Percentiles rank a stretch among this genome's conserved stretches.
These are phyloP conservation scores for Lipomyces spencermartinsiae DNA, from an alignment of 805 yeast species.

Conservation along the genomic window DNA sequence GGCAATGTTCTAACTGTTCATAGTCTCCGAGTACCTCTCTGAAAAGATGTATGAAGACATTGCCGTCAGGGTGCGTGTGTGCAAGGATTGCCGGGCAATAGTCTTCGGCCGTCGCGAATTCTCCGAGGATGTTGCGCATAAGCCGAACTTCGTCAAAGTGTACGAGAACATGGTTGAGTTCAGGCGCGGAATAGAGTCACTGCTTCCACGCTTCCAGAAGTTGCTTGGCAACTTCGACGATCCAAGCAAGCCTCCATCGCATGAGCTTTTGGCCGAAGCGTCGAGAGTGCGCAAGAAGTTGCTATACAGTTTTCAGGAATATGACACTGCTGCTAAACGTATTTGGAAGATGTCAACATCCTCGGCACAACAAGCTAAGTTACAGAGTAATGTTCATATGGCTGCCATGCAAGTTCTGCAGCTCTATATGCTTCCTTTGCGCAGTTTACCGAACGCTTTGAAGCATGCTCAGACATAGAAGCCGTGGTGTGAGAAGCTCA, in stretches of 20 bases:
- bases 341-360: slow-evolving; percentile 47
- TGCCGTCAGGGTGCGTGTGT: slow-evolving; percentile 58
- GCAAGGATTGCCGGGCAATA: slow-evolving; percentile 69
- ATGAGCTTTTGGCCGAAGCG: slow-evolving; percentile 48
- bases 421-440: slow-evolving; percentile 67
- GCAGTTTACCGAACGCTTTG: slow-evolving; percentile 60
- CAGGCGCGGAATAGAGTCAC: slow-evolving; percentile 48
- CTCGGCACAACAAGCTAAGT: slow-evolving; percentile 53
- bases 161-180: slow-evolving; percentile 53
- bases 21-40: slow-evolving; percentile 25
- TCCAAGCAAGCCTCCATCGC: slow-evolving; percentile 44
- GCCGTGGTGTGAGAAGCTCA: neutral
- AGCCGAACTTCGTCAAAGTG: slow-evolving; percentile 49
- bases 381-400: slow-evolving; percentile 61
- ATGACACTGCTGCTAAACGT: slow-evolving; percentile 58
- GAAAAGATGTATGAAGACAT: slow-evolving; percentile 32
- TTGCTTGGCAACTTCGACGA: slow-evolving; percentile 48
- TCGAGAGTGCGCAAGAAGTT: slow-evolving; percentile 53
- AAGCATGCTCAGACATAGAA: slow-evolving; percentile 37
- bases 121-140: slow-evolving; percentile 48
- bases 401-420: slow-evolving; percentile 68
- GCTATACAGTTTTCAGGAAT: slow-evolving; percentile 56
- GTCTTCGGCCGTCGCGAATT: slow-evolving; percentile 64
- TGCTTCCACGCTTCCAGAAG: slow-evolving; percentile 55
- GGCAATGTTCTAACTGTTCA: slow-evolving; percentile 6